Evolutionary conservation across 257 asterid genomes (phyloP).

Genomic region (Eustoma russellianum): DNA sequence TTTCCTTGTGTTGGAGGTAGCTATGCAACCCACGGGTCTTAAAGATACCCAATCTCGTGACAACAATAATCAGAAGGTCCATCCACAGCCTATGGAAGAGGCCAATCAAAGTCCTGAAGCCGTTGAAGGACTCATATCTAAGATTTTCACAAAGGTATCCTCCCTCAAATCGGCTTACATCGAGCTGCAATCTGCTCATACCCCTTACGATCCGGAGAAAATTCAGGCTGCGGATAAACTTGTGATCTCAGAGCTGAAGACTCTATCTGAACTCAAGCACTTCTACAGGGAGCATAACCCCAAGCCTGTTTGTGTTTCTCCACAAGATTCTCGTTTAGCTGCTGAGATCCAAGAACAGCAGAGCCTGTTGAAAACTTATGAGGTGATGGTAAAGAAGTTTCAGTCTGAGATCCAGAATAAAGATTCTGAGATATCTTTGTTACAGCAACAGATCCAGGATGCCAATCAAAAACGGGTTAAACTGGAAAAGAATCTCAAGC

Average conservation of each 20-base stretch:
- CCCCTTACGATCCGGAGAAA: conserved; percentile 95
- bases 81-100: conserved; percentile 99
- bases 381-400: conserved; percentile 96
- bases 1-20: conserved; percentile 35
- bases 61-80: conserved; percentile 91
- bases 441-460: conserved; percentile 92
- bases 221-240: conserved; percentile 96
- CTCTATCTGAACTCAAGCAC: conserved; percentile 90
- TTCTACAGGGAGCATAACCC: conserved; percentile 94
- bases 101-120: conserved; percentile 90
- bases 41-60: conserved; percentile 94
- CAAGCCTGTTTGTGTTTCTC: conserved; percentile 80
- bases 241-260: conserved; percentile 88
- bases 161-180: conserved; percentile 91
- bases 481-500: conserved; percentile 91
- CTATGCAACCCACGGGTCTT: conserved; percentile 91
- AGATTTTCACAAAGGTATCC: conserved; percentile 77
- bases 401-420: conserved; percentile 98
- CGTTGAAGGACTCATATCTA: conserved; percentile 73
- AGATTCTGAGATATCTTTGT: conserved; percentile 74
- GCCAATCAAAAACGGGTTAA: conserved; percentile 82
- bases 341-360: conserved; percentile 99
- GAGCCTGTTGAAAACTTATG: conserved; percentile 84
- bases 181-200: conserved; percentile 88
- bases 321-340: conserved; percentile 94